Conservation (phyloP, 345 rosid genomes). For the Eucalyptus erythrocorys region DNA sequence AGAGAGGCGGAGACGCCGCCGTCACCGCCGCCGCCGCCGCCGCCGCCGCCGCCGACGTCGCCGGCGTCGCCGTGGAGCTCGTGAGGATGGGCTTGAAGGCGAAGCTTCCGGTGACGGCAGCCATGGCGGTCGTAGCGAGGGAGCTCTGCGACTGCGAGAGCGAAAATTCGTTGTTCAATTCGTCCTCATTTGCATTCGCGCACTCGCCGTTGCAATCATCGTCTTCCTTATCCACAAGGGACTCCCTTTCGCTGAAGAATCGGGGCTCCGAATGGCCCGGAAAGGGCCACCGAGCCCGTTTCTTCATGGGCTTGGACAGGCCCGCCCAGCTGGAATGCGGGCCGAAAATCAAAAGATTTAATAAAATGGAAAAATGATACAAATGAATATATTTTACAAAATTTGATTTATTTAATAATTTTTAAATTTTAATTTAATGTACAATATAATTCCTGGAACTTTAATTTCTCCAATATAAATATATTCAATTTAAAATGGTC, state of each 20-base stretch:
- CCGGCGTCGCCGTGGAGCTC: constrained; percentile 7
- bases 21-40: constrained; percentile 1
- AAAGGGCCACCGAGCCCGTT: neutral
- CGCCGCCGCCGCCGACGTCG: neutral
- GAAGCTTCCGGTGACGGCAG: constrained; percentile 48
- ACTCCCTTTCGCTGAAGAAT: neutral
- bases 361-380: no score
- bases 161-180: neutral
- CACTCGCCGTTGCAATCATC: neutral
- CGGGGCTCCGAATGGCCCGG: neutral
- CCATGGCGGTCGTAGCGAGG: constrained; percentile 28
- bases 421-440: no score
- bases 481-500: no score
- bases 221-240: neutral
- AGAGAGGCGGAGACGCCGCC: neutral
- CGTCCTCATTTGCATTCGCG: neutral
- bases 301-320: neutral
- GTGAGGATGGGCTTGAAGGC: constrained; percentile 13
- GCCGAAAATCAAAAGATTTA: neutral
- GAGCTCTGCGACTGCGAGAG: neutral
- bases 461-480: no score
- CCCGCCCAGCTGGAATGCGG: neutral
- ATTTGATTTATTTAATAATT: no score
- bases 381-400: no score
- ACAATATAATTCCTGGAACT: no score